Evolutionary conservation across 1,139 yeast species (phyloP), one percentile per base, ranked within the genome.

Genomic region (Ashbya aceris): DNA sequence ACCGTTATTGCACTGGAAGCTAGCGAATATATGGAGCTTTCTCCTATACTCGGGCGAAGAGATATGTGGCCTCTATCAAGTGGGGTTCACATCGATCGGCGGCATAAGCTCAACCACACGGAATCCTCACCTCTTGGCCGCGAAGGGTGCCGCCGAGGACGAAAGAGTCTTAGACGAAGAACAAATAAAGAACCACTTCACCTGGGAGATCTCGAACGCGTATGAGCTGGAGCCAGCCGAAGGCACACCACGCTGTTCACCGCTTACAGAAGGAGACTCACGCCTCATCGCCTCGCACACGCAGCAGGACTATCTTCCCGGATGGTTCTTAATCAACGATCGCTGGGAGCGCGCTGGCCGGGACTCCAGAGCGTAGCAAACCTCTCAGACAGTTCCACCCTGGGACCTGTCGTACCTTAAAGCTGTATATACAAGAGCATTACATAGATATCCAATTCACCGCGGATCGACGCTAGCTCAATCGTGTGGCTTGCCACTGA

Each of bases 401-500:
- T 17, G 23, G 26, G 8, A 35, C 29, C 17, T 17, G 26, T 23
- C 34, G 20, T 36, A 32, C 23, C 27, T 33, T 8, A 4, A 27
- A 28, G 11, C 23, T 29, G n/a, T 26, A 30, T 8, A 34, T 43
- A 28, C 43, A 48, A 45, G 39, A 34, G 45, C 43, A 40, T 33
- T 31, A 9, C n/a, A 13, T 33, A 27, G 17, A 38, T 8, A 31
- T 17, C 23, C 23, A 17, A 17, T 17, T 17, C 23, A 17, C 23
- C 23, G 6, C 23, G 23, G 23, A 6, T 6, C 23, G 6, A 27
- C 26, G 3, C 13, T 26, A 12, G 9, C 27, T 56, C 68, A 82
- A 65, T 83, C 93, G 56, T 80, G 79, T 33, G 79, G 78, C 55
- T 75, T 78, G 36, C 91, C 89, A 62, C 77, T 77, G 55, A 87